Percentiles rank a stretch among this genome's conserved stretches.
These are phyloP conservation scores for Trichoderma sp. DNA, from an alignment of 2,329 filamentous ascomycete genomes.

Conservation along the genomic window DNA sequence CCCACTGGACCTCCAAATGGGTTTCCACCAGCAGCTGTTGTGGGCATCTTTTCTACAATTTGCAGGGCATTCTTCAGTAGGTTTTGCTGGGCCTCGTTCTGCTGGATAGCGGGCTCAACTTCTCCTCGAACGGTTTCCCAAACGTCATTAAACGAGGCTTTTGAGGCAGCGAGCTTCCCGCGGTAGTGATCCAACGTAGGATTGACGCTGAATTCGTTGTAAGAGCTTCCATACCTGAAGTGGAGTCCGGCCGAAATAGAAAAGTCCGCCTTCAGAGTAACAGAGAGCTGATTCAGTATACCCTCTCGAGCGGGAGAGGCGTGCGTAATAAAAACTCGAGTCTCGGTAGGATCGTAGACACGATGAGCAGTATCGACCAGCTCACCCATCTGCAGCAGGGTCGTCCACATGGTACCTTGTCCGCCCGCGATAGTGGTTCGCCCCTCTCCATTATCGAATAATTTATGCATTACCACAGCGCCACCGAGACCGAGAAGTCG, in stretches of 20 bases:
- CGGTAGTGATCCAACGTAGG: constrained; percentile 97
- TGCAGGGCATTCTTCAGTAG: constrained; percentile 86
- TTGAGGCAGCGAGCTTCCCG: constrained; percentile 95
- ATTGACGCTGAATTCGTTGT: constrained; percentile 99
- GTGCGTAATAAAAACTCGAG: constrained; percentile 93
- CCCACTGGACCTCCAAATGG: constrained; percentile 88
- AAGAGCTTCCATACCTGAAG: constrained; percentile 98
- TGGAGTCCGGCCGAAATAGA: constrained; percentile 96
- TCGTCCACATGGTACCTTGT: constrained; percentile 99
- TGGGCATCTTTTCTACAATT: constrained; percentile 97
- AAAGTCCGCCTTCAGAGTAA: constrained; percentile 96
- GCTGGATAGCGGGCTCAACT: constrained; percentile 88
- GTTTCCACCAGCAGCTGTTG: constrained; percentile 90
- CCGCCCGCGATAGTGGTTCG: constrained; percentile 97
- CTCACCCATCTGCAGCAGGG: constrained; percentile 95
- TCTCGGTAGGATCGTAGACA: constrained; percentile 97
- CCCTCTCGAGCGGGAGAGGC: constrained; percentile 95
- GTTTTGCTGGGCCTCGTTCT: constrained; percentile 92
- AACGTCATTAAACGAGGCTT: constrained; percentile 97
- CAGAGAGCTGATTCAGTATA: constrained; percentile 94
- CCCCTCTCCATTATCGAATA: constrained; percentile 97
- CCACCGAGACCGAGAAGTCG: constrained; percentile 90
- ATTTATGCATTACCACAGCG: constrained; percentile 98
- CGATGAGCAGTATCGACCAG: constrained; percentile 96
- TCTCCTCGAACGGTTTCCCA: constrained; percentile 98